phyloP scores from a whole-genome alignment of 2,329 filamentous ascomycete genomes.

The Colletotrichum echinochloae region DNA sequence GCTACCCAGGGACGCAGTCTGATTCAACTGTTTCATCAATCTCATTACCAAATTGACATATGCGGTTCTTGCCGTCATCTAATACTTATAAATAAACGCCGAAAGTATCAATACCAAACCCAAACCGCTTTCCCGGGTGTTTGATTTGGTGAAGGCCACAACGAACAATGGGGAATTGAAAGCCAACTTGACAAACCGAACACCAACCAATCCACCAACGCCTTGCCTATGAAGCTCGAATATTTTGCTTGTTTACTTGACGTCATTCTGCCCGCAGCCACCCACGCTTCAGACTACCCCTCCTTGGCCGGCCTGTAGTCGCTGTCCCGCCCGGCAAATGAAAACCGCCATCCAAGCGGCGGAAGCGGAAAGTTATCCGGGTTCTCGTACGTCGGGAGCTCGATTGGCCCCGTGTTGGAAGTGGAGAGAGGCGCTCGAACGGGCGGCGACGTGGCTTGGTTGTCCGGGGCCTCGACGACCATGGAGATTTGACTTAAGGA shows the following conservation, averaged over 20 bases:
- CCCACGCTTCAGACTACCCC: not conserved
- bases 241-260: not conserved
- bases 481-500: conserved; percentile 28
- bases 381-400: conserved; percentile 50
- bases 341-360: conserved; percentile 48
- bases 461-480: conserved; percentile 33
- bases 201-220: conserved; percentile 4
- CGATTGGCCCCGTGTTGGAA: conserved; percentile 44
- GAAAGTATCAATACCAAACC: not conserved
- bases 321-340: conserved; percentile 45
- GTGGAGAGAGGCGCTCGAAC: conserved; percentile 9
- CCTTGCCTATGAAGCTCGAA: not conserved
- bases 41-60: not conserved
- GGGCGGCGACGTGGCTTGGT: conserved; percentile 35
- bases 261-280: not conserved
- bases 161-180: not conserved
- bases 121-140: too few species aligned
- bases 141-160: not conserved
- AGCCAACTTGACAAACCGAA: not conserved
- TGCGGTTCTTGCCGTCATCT: not conserved
- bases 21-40: too few species aligned
- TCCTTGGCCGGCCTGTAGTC: not conserved
- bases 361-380: conserved; percentile 52
- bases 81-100: not conserved
- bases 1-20: too few species aligned